phyloP scores from a whole-genome alignment of 805 yeast genomes.

The Saccharomyces eubayanus region DNA sequence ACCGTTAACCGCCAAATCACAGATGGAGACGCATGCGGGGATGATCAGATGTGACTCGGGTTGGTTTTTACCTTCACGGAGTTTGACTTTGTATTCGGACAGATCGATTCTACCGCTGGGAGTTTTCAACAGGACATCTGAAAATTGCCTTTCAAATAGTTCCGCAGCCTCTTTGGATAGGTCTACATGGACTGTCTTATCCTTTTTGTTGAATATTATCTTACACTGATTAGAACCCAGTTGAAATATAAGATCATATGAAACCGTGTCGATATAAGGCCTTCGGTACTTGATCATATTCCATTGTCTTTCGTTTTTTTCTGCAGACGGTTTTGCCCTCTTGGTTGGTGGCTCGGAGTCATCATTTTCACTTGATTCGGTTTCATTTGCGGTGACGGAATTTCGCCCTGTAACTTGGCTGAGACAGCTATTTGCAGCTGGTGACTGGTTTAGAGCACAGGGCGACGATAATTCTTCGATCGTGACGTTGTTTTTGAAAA shows the following conservation, averaged over 20 bases:
- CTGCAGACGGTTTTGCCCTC: neutral
- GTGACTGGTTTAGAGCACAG: neutral
- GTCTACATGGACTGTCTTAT: slow-evolving; percentile 16
- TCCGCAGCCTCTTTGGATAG: slow-evolving; percentile 5
- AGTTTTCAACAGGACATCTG: neutral
- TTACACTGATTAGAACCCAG: slow-evolving; percentile 25
- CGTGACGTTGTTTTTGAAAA: slow-evolving; percentile 33
- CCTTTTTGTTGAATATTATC: slow-evolving; percentile 26
- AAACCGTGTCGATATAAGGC: slow-evolving; percentile 35
- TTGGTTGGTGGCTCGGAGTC: neutral
- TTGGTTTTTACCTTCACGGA: slow-evolving; percentile 2
- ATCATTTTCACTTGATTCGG: slow-evolving; percentile 1
- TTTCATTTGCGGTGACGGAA: neutral
- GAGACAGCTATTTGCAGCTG: neutral
- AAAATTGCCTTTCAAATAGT: slow-evolving; percentile 2
- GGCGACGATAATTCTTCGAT: slow-evolving; percentile 3
- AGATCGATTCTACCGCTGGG: slow-evolving; percentile 6
- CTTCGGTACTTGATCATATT: slow-evolving; percentile 33
- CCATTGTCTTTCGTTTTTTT: slow-evolving; percentile 4
- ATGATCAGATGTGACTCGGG: slow-evolving; percentile 7
- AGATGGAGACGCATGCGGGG: slow-evolving; percentile 17
- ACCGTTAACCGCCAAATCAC: slow-evolving; percentile 14
- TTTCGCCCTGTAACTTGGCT: neutral
- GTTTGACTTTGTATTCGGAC: slow-evolving; percentile 5
- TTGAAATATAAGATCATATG: slow-evolving; percentile 36